phyloP scores from a whole-genome alignment of 495 filamentous ascomycete genomes.

The Penicillium verhagenii region DNA sequence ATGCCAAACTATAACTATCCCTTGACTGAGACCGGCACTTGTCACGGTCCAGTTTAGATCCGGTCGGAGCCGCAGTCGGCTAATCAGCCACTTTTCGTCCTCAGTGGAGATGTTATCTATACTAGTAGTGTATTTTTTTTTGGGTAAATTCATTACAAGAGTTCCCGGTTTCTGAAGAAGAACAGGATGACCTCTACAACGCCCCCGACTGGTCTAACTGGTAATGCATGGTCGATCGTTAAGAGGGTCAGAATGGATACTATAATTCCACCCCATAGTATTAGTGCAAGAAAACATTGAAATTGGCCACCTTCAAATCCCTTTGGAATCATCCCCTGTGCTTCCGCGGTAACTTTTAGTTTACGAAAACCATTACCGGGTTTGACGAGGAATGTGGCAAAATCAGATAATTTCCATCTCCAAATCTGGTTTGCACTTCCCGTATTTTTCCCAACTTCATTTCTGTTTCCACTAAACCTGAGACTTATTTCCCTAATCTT shows the following conservation, averaged over 20 bases:
- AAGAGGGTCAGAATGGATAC: conserved; percentile 19
- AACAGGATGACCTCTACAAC: conserved; percentile 5
- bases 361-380: conserved; percentile 1
- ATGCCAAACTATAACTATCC: no score
- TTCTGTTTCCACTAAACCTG: not conserved
- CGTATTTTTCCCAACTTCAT: conserved; percentile 14
- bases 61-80: conserved; percentile 1
- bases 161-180: not conserved
- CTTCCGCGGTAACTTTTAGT: not conserved
- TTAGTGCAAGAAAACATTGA: no score
- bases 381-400: conserved; percentile 27
- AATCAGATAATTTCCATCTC: conserved; percentile 28
- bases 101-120: not conserved
- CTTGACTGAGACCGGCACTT: not conserved
- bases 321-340: not conserved
- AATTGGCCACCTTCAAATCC: not conserved
- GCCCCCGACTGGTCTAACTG: conserved; percentile 4
- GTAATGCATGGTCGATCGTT: conserved; percentile 25
- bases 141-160: no score
- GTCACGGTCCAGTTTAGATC: conserved; percentile 4
- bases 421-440: conserved; percentile 15
- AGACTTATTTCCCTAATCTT: not conserved
- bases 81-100: not conserved
- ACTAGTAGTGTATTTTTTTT: no score
- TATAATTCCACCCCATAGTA: conserved; percentile 5